These are phyloP conservation scores for Colletotrichum plurivorum DNA, from an alignment of 2,329 filamentous ascomycete species.

Conservation along the genomic window DNA sequence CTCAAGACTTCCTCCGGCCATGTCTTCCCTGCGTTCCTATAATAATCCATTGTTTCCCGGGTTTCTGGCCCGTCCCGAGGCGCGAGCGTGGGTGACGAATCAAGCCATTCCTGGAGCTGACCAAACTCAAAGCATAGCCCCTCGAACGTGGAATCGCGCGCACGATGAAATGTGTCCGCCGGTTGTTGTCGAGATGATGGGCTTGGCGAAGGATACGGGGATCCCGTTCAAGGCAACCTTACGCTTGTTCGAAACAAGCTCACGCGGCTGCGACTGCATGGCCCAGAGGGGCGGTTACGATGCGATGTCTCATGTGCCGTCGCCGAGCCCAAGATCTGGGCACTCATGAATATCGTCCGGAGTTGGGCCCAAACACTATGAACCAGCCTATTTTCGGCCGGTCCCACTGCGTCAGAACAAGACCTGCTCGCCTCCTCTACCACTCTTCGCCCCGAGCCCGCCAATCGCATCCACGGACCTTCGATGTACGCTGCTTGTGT, in stretches of 20 bases:
- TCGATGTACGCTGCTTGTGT: neutral
- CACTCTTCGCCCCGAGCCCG: neutral
- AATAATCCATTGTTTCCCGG: conserved; percentile 1
- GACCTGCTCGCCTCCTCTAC: neutral
- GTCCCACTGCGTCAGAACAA: neutral
- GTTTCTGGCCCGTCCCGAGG: neutral
- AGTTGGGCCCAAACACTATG: neutral
- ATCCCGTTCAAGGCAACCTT: neutral
- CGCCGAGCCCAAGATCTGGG: conserved; percentile 4
- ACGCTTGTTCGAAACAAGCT: conserved; percentile 32
- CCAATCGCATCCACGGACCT: conserved; percentile 26
- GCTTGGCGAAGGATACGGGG: conserved; percentile 9
- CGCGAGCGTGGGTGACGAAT: neutral
- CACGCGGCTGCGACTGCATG: conserved; percentile 7
- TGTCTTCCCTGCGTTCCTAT: neutral
- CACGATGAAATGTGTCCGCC: conserved; percentile 1
- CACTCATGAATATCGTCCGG: conserved; percentile 20
- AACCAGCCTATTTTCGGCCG: conserved; percentile 13
- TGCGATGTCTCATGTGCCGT: conserved; percentile 26
- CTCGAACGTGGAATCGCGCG: conserved; percentile 10
- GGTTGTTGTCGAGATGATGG: conserved; percentile 5
- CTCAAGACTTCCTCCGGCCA: neutral
- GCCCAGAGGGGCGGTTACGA: neutral
- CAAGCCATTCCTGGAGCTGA: conserved; percentile 6
- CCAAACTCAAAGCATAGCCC: conserved; percentile 3